Percentiles rank a stretch among this genome's conserved stretches.
phyloP scores from a whole-genome alignment of 257 asterid species.

The Solanum appendiculatum region DNA sequence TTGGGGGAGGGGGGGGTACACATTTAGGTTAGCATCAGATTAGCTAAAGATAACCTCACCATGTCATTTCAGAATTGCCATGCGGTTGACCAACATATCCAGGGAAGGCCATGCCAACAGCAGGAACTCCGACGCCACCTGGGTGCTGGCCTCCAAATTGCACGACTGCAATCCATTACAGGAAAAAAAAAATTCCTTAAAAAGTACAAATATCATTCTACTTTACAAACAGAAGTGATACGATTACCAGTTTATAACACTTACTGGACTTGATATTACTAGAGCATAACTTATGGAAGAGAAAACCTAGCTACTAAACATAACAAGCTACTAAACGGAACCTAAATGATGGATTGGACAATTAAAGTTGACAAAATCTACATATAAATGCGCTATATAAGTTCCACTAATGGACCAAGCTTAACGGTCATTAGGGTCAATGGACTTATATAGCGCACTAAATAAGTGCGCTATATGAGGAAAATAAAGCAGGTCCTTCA shows the following conservation, averaged over 20 bases:
- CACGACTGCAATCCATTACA: constrained; percentile 46
- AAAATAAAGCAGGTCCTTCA: too few species aligned
- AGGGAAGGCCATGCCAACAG: constrained; percentile 99
- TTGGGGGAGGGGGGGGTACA: not conserved
- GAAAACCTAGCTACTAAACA: not conserved
- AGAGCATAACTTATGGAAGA: not conserved
- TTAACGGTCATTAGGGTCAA: too few species aligned
- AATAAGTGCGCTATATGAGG: too few species aligned
- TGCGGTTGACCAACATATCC: constrained; percentile 88
- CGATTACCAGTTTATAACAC: not conserved
- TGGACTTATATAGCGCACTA: too few species aligned
- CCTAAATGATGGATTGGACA: too few species aligned
- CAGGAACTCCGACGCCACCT: constrained; percentile 72
- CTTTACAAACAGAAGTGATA: not conserved
- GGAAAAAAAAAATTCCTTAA: not conserved
- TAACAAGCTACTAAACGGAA: too few species aligned
- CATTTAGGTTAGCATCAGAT: not conserved
- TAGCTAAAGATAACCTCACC: constrained; percentile 33
- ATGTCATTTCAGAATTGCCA: constrained; percentile 96
- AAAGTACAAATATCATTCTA: not conserved
- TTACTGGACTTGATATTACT: not conserved
- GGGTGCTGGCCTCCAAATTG: constrained; percentile 88
- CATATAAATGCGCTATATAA: too few species aligned
- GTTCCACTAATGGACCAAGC: too few species aligned
- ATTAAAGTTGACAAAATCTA: too few species aligned